A percentile compares a stretch with the other conserved stretches of the same genome.
phyloP scores from a whole-genome alignment of 495 filamentous ascomycete genomes.

The Penicillium samsonianum region DNA sequence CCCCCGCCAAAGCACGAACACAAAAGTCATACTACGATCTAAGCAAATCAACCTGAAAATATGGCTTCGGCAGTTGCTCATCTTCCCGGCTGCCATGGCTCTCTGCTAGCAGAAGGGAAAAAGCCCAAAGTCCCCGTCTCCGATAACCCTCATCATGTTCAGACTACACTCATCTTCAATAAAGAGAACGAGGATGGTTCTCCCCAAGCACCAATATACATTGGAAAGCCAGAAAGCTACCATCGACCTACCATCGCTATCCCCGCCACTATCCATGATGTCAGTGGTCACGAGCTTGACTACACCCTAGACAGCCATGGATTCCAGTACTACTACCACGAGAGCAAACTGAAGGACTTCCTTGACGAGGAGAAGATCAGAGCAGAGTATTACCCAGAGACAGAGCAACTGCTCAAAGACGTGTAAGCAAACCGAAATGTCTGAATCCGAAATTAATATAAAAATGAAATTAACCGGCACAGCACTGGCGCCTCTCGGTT shows the following conservation, averaged over 20 bases:
- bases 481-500: constrained; percentile 55
- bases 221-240: constrained; percentile 53
- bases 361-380: constrained; percentile 69
- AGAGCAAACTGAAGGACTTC: constrained; percentile 50
- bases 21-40: no score
- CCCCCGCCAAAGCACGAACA: no score
- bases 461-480: not conserved
- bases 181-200: constrained; percentile 61
- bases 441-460: not conserved
- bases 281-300: constrained; percentile 51
- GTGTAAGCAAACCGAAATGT: constrained; percentile 37
- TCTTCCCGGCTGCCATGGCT: constrained; percentile 14
- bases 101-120: constrained; percentile 22
- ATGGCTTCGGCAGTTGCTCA: no score
- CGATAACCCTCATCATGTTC: constrained; percentile 47
- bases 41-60: no score
- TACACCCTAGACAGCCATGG: constrained; percentile 51
- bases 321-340: constrained; percentile 52
- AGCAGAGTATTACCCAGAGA: constrained; percentile 64
- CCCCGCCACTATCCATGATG: constrained; percentile 45
- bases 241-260: constrained; percentile 39
- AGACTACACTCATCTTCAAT: constrained; percentile 60
- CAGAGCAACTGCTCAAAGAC: constrained; percentile 64
- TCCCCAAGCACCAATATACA: constrained; percentile 50
- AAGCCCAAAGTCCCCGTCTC: constrained; percentile 17